A percentile compares a stretch with the other conserved stretches of the same genome.
These are phyloP conservation scores for Arthroderma sp. DNA, from an alignment of 2,329 filamentous ascomycete species.

Conservation along the genomic window DNA sequence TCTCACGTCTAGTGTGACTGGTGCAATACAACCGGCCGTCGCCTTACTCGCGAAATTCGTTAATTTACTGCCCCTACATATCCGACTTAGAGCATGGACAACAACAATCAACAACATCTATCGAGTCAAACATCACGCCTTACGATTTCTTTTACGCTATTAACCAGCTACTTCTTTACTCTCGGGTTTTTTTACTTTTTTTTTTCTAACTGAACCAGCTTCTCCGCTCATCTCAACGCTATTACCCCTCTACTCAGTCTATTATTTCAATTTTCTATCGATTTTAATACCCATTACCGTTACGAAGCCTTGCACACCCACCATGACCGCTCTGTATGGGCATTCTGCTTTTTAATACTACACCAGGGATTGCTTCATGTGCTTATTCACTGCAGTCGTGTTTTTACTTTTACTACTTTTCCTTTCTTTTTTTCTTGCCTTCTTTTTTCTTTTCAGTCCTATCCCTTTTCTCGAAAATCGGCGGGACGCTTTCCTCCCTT, in stretches of 20 bases:
- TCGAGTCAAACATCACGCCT: background rate
- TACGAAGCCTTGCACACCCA: background rate
- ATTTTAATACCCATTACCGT: background rate
- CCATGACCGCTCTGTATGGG: background rate
- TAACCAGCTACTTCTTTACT: background rate
- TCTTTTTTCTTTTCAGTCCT: background rate
- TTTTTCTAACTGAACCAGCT: background rate
- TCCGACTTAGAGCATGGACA: background rate
- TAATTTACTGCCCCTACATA: background rate
- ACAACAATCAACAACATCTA: background rate
- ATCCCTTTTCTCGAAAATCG: background rate
- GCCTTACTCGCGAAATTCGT: background rate
- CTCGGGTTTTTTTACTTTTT: background rate
- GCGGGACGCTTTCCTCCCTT: constrained; percentile 1
- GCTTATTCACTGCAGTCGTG: background rate
- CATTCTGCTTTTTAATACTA: background rate
- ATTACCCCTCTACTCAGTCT: background rate
- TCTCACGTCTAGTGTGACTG: constrained; percentile 25
- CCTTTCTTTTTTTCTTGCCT: background rate
- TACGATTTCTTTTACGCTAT: background rate
- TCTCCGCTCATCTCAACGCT: background rate
- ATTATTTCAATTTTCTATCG: background rate
- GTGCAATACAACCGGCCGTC: constrained; percentile 25
- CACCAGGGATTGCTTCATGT: background rate
- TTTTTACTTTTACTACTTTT: background rate